phyloP scores from a whole-genome alignment of 371 early-diverging fungal species.

The Batrachochytrium dendrobatidis region DNA sequence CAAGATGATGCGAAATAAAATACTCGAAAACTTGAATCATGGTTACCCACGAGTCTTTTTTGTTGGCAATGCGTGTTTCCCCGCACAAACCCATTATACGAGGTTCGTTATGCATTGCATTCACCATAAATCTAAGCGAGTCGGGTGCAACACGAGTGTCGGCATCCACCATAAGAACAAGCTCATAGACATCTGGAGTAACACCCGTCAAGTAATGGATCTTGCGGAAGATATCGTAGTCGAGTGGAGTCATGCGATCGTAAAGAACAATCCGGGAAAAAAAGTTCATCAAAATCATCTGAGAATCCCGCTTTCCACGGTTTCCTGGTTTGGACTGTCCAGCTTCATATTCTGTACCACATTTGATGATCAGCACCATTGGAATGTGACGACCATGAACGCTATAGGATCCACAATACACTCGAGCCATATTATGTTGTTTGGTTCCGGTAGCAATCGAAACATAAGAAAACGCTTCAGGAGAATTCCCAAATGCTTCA shows the following conservation, averaged over 20 bases:
- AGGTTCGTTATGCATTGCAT: conserved; percentile 61
- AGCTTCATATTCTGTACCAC: conserved; percentile 74
- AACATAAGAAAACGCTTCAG: conserved; percentile 69
- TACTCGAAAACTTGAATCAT: conserved; percentile 86
- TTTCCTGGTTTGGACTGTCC: conserved; percentile 76
- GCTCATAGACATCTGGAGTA: conserved; percentile 56
- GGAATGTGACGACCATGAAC: conserved; percentile 75
- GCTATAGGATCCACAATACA: conserved; percentile 56
- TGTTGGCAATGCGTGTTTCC: conserved; percentile 64
- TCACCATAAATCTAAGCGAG: conserved; percentile 75
- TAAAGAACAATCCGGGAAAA: conserved; percentile 71
- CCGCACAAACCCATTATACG: conserved; percentile 66
- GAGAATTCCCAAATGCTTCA: conserved; percentile 10
- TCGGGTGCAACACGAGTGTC: conserved; percentile 84
- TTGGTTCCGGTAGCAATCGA: conserved; percentile 89
- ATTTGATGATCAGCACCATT: conserved; percentile 86
- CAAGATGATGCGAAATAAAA: conserved; percentile 88
- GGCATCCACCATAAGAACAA: conserved; percentile 94
- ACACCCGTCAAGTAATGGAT: conserved; percentile 51
- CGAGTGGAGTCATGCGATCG: conserved; percentile 87
- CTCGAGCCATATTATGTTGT: conserved; percentile 83
- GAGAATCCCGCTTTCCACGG: conserved; percentile 98
- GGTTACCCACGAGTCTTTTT: conserved; percentile 51
- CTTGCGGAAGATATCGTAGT: conserved; percentile 86
- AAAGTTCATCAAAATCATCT: conserved; percentile 94